These are phyloP conservation scores for Tephrocybe sp. DNA, from an alignment of 768 basidiomycete genomes.

Conservation along the genomic window DNA sequence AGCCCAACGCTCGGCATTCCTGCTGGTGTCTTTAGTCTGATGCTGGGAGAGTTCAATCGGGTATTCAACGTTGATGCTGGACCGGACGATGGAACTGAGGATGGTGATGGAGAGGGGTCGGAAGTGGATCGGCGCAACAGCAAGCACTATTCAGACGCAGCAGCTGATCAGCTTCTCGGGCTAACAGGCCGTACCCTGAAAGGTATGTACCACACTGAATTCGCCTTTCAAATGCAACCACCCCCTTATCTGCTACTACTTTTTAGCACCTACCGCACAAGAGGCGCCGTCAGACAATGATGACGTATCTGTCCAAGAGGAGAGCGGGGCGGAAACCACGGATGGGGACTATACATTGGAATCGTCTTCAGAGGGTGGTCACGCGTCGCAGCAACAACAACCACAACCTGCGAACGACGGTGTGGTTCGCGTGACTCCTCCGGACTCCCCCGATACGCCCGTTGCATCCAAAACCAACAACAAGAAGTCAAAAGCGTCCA, in stretches of 20 bases:
- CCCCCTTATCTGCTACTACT: constrained; percentile 15
- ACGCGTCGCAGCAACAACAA: constrained; percentile 26
- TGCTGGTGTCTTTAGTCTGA: constrained; percentile 93
- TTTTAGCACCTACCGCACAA: constrained; percentile 40
- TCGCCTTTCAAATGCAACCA: constrained; percentile 6
- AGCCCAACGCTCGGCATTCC: constrained; percentile 97
- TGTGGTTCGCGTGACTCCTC: constrained; percentile 33
- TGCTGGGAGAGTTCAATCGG: constrained; percentile 89
- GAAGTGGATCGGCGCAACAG: constrained; percentile 71
- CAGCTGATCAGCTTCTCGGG: constrained; percentile 81
- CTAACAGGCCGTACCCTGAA: constrained; percentile 65
- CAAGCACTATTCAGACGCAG: constrained; percentile 77
- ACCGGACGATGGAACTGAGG: constrained; percentile 31
- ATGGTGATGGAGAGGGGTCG: constrained; percentile 23
- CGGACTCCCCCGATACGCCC: constrained; percentile 47
- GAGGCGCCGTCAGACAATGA: constrained; percentile 72
- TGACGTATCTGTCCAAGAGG: constrained; percentile 63
- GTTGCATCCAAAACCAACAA: constrained; percentile 32
- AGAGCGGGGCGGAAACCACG: constrained; percentile 72
- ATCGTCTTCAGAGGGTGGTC: constrained; percentile 44
- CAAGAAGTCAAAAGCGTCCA: constrained; percentile 53
- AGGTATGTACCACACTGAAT: constrained; percentile 42
- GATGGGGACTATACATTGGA: constrained; percentile 54
- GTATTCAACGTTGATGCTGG: constrained; percentile 81
- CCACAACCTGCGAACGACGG: constrained; percentile 21